These are phyloP conservation scores for Blepharisma undulans DNA, from an alignment of 169 alveolate species.

Conservation along the genomic window DNA sequence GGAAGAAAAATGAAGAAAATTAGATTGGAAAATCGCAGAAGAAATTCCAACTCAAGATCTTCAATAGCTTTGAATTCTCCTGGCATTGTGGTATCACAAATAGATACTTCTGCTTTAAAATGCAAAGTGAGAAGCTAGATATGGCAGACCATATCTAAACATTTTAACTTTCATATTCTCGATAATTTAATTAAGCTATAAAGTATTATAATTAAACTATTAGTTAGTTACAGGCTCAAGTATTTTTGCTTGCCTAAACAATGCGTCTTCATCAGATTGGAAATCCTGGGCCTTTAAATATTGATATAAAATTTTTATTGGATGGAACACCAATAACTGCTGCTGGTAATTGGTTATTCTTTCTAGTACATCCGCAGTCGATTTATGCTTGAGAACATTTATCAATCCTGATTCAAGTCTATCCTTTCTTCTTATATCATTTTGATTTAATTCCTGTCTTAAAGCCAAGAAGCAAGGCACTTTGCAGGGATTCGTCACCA, in stretches of 20 bases:
- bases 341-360: constrained; percentile 2
- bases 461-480: constrained; percentile 29
- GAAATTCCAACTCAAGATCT: neutral
- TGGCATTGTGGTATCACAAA: neutral
- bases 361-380: constrained; percentile 4
- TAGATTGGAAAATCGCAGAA: neutral
- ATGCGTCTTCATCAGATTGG: neutral
- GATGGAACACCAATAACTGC: neutral
- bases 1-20: neutral
- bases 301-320: neutral
- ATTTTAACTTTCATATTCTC: neutral
- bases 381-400: constrained; percentile 9
- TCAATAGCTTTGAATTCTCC: neutral
- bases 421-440: neutral
- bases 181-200: too few relatives aligned
- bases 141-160: neutral
- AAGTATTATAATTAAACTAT: neutral
- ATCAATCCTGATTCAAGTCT: constrained; percentile 6
- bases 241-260: neutral
- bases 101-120: neutral
- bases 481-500: neutral
- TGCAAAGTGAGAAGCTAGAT: neutral
- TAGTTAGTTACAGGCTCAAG: neutral
- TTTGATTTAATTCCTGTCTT: constrained; percentile 2
- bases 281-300: constrained; percentile 4